A percentile compares a stretch with the other conserved stretches of the same genome.
phyloP scores from a whole-genome alignment of 1,284 basidiomycete species.

The Tylopilus sp. region DNA sequence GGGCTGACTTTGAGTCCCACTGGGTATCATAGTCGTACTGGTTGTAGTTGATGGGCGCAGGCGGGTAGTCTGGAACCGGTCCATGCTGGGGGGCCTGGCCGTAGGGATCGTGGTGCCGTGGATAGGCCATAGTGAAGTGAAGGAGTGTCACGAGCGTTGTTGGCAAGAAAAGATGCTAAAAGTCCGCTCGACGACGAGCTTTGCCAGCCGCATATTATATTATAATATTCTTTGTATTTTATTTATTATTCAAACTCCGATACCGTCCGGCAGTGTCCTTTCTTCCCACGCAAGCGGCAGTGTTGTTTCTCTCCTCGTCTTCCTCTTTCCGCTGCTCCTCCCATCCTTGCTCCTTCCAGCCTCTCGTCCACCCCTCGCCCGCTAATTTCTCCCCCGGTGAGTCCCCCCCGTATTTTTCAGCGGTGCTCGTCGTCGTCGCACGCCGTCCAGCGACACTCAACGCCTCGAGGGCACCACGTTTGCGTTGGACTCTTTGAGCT shows the following conservation, averaged over 20 bases:
- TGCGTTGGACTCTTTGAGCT: constrained; percentile 4
- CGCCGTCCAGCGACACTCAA: constrained; percentile 6
- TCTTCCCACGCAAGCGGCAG: constrained; percentile 32
- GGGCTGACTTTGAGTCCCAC: constrained; percentile 61
- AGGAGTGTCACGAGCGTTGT: background rate
- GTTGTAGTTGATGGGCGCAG: constrained; percentile 16
- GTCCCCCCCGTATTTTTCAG: constrained; percentile 11
- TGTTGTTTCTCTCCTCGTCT: constrained; percentile 33
- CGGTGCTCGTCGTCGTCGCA: constrained; percentile 5
- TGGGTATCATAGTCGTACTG: constrained; percentile 43
- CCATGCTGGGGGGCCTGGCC: constrained; percentile 31
- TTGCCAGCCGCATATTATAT: too few relatives aligned
- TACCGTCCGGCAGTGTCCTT: constrained; percentile 23
- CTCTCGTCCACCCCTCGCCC: constrained; percentile 19
- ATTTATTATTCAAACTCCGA: constrained; percentile 20
- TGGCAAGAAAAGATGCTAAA: constrained; percentile 1
- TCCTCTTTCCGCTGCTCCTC: constrained; percentile 31
- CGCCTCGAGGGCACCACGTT: constrained; percentile 34
- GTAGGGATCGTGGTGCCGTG: constrained; percentile 41
- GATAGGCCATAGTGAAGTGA: constrained; percentile 48
- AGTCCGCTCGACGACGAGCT: constrained; percentile 16
- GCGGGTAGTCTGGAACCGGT: constrained; percentile 37
- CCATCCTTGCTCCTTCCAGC: constrained; percentile 20
- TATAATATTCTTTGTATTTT: too few relatives aligned
- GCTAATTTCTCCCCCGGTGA: constrained; percentile 21